Percentiles rank a stretch among this genome's conserved stretches.
phyloP scores from a whole-genome alignment of 140 eudicot genomes.

The Bidens hawaiensis region DNA sequence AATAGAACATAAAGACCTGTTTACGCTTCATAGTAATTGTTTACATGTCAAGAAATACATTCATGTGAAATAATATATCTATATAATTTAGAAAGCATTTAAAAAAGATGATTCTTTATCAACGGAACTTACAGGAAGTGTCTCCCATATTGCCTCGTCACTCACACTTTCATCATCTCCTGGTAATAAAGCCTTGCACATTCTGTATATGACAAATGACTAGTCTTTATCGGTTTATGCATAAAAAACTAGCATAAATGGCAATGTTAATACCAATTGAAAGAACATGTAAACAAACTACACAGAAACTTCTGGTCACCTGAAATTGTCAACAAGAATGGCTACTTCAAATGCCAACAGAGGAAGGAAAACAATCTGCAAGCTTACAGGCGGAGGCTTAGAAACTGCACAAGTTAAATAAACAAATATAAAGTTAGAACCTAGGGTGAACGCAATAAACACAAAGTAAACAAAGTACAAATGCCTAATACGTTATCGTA shows the following conservation, averaged over 20 bases:
- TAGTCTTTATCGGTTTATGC: background rate
- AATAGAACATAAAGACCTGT: conserved; percentile 13
- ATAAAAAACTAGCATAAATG: background rate
- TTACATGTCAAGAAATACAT: background rate
- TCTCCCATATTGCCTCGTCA: conserved; percentile 98
- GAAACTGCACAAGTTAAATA: background rate
- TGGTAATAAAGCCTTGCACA: conserved; percentile 98
- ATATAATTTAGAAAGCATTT: background rate
- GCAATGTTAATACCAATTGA: background rate
- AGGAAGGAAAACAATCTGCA: no score
- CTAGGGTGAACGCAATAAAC: conserved; percentile 6
- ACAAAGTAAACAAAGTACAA: background rate
- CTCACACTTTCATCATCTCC: conserved; percentile 95
- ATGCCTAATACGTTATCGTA: conserved; percentile 10
- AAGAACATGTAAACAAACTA: background rate
- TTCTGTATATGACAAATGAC: conserved; percentile 43
- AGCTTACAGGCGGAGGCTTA: no score
- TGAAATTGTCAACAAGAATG: no score
- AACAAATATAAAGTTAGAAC: conserved; percentile 7
- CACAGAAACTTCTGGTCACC: background rate
- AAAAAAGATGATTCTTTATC: background rate
- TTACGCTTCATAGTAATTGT: conserved; percentile 10
- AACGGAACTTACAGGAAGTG: conserved; percentile 78
- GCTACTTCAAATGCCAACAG: no score
- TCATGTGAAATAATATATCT: background rate